These are phyloP conservation scores for Malassezia yamatoensis DNA, from an alignment of 1,284 basidiomycete species.

Conservation along the genomic window DNA sequence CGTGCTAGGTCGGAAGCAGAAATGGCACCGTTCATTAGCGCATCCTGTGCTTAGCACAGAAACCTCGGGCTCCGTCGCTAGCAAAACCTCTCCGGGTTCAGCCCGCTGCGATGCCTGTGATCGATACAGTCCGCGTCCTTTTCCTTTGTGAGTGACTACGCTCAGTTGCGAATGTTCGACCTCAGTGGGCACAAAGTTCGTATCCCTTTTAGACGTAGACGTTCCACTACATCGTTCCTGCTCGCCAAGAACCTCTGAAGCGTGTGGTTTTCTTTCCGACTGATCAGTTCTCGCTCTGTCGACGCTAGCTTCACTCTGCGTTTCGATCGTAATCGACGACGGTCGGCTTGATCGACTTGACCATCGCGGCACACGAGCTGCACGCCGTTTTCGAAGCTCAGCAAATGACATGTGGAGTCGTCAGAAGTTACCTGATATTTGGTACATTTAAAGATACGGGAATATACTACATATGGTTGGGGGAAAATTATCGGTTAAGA, in stretches of 20 bases:
- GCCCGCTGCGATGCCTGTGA: background rate
- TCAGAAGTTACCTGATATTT: background rate
- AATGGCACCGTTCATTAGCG: constrained; percentile 9
- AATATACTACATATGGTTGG: too few species aligned
- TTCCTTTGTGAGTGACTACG: background rate
- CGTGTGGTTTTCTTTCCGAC: too few species aligned
- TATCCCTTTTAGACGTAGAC: too few species aligned
- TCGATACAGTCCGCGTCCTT: constrained; percentile 3
- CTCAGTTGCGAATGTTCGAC: background rate
- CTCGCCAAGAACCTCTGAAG: too few species aligned
- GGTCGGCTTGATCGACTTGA: background rate
- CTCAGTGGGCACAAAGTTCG: background rate
- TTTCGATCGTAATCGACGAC: background rate
- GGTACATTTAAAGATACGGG: too few species aligned
- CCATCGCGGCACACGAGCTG: background rate
- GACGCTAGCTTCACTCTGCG: background rate
- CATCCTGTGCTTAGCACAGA: constrained; percentile 8
- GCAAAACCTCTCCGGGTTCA: constrained; percentile 1
- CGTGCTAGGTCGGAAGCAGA: background rate
- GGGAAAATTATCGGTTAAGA: too few species aligned
- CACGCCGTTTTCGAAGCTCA: background rate
- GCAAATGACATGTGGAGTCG: constrained; percentile 9
- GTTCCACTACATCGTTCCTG: too few species aligned
- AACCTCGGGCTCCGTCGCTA: background rate
- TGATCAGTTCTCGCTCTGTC: background rate